phyloP scores from a whole-genome alignment of 2,329 filamentous ascomycete genomes.

The Exophiala sp. region DNA sequence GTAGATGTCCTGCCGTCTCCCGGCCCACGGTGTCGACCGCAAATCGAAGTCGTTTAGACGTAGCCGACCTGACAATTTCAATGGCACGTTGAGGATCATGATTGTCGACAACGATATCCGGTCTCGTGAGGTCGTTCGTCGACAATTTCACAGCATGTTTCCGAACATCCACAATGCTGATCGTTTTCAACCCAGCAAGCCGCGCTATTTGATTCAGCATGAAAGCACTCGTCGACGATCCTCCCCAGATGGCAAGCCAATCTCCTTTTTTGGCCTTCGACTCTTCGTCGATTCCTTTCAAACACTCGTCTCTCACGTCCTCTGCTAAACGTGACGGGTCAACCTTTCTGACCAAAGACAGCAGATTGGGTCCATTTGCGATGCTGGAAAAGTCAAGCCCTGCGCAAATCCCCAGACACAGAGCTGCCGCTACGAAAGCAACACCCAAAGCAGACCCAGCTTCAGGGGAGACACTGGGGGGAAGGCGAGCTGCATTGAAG shows the following conservation, averaged over 20 bases:
- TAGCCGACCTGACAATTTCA: slow-evolving; percentile 56
- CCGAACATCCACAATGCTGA: slow-evolving; percentile 60
- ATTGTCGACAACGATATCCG: slow-evolving; percentile 63
- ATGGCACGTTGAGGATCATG: slow-evolving; percentile 61
- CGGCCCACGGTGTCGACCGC: slow-evolving; percentile 63
- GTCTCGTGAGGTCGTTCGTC: slow-evolving; percentile 4
- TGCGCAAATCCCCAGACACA: slow-evolving; percentile 63
- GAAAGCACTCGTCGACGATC: slow-evolving; percentile 65
- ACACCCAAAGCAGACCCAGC: slow-evolving; percentile 61
- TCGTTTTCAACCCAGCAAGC: slow-evolving; percentile 58
- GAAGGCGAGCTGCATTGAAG: slow-evolving; percentile 60
- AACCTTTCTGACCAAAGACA: slow-evolving; percentile 46
- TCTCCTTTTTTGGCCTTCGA: slow-evolving; percentile 58
- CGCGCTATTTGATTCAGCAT: slow-evolving; percentile 63
- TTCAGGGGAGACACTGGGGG: slow-evolving; percentile 47
- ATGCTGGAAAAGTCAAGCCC: slow-evolving; percentile 58
- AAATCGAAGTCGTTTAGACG: slow-evolving; percentile 54
- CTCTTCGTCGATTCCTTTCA: slow-evolving; percentile 46
- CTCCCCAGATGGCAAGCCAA: slow-evolving; percentile 70
- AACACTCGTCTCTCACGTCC: slow-evolving; percentile 59
- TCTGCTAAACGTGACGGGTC: slow-evolving; percentile 47
- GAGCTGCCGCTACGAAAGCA: slow-evolving; percentile 62
- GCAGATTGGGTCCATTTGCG: slow-evolving; percentile 53
- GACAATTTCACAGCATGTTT: slow-evolving; percentile 50
- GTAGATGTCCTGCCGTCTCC: slow-evolving; percentile 56